Conservation (phyloP, 2,329 filamentous ascomycete species). For the Aspergillus sp. region DNA sequence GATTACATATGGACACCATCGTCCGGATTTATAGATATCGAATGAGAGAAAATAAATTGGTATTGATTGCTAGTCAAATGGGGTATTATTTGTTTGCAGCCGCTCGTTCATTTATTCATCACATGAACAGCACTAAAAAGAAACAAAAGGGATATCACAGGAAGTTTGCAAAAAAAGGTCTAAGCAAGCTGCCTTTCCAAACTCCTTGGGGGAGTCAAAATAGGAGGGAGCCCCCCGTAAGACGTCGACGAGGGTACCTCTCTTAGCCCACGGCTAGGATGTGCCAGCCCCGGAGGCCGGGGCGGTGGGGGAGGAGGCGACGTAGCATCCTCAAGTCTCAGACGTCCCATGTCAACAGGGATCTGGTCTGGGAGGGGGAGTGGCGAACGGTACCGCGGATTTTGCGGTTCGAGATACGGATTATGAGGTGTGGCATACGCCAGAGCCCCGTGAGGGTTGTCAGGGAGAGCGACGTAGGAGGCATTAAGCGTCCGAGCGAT, state of each 20-base stretch:
- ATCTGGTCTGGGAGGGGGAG: constrained; percentile 24
- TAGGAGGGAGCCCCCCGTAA: constrained; percentile 23
- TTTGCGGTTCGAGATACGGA: constrained; percentile 14
- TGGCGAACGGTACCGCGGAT: constrained; percentile 20
- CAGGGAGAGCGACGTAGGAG: constrained; percentile 67
- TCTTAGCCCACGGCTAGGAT: constrained; percentile 18
- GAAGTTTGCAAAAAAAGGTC: constrained; percentile 8
- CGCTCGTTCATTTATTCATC: too few relatives aligned
- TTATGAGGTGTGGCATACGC: constrained; percentile 18
- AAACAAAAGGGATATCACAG: neutral
- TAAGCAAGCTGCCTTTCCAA: constrained; percentile 39
- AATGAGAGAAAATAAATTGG: too few relatives aligned
- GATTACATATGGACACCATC: too few relatives aligned
- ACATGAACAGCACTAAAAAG: neutral
- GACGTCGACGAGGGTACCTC: constrained; percentile 20
- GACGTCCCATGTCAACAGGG: constrained; percentile 25
- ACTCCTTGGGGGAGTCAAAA: constrained; percentile 33
- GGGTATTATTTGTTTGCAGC: too few relatives aligned
- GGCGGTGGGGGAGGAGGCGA: neutral
- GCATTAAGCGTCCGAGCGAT: constrained; percentile 77
- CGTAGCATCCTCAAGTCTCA: constrained; percentile 19
- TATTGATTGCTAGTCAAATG: too few relatives aligned
- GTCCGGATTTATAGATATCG: too few relatives aligned
- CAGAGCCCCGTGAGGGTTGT: constrained; percentile 28
- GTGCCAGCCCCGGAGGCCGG: constrained; percentile 12